phyloP scores from a whole-genome alignment of 306 rosid genomes.

The Pueraria montana region DNA sequence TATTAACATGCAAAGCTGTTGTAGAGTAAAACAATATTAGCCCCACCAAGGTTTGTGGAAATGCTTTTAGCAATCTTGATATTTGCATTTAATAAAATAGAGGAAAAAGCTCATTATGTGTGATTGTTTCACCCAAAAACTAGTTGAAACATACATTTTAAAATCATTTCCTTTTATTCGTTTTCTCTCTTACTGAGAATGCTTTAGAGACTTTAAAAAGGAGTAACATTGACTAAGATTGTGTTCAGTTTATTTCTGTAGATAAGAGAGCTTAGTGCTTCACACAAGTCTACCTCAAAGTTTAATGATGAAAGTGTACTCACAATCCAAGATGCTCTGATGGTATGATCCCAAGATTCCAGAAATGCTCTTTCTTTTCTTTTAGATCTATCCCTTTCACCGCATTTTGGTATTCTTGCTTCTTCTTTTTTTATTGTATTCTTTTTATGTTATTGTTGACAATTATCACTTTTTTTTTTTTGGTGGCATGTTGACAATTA shows the following conservation, averaged over 20 bases:
- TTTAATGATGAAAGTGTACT: slow-evolving; percentile 62
- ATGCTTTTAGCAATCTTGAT: slow-evolving; percentile 5
- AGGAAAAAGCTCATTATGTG: not conserved
- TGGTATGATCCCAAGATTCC: slow-evolving; percentile 53
- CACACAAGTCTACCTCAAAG: slow-evolving; percentile 55
- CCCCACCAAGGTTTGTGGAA: not conserved
- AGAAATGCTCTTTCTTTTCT: slow-evolving; percentile 24
- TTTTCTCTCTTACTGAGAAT: not conserved
- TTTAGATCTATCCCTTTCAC: not conserved
- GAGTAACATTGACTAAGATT: slow-evolving; percentile 53
- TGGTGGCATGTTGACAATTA: too few relatives aligned
- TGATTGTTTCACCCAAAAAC: slow-evolving; percentile 16
- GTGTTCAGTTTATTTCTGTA: slow-evolving; percentile 58
- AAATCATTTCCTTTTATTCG: not conserved
- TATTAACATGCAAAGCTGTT: not conserved
- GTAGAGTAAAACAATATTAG: not conserved
- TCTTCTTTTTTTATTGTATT: slow-evolving; percentile 11
- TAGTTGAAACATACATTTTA: slow-evolving; percentile 15
- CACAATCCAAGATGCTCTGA: slow-evolving; percentile 83
- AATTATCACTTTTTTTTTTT: not conserved
- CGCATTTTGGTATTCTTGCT: slow-evolving; percentile 16
- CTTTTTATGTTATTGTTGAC: slow-evolving; percentile 15
- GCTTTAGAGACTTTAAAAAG: not conserved
- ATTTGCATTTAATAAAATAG: not conserved
- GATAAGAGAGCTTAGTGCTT: slow-evolving; percentile 72